Conservation (phyloP, 78 protist species). For the Planoprotostelium fungivorum region DNA sequence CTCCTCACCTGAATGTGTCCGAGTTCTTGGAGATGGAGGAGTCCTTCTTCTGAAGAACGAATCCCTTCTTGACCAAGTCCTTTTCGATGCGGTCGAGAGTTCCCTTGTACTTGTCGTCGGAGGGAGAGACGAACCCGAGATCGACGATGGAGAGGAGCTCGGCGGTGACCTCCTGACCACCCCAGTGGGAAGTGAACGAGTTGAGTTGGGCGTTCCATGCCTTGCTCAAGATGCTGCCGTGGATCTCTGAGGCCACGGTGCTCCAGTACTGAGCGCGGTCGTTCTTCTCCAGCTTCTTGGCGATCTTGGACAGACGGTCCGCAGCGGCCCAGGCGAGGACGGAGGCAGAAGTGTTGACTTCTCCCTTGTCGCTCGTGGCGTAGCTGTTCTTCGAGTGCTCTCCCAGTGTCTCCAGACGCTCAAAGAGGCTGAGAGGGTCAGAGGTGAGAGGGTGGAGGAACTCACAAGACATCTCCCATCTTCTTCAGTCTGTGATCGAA, state of each 20-base stretch:
- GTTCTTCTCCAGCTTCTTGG: conserved; percentile 20
- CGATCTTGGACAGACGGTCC: conserved; percentile 62
- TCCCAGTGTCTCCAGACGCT: conserved; percentile 48
- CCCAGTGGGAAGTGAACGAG: conserved; percentile 18
- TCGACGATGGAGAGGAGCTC: conserved; percentile 33
- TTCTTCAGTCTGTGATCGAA: conserved; percentile 54
- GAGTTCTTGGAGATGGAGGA: conserved; percentile 14
- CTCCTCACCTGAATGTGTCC: conserved; percentile 2
- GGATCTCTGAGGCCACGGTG: conserved; percentile 41
- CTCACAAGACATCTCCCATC: conserved; percentile 49
- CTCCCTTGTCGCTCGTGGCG: conserved; percentile 39
- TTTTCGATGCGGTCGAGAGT: conserved; percentile 35
- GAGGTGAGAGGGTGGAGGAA: background rate
- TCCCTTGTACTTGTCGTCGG: conserved; percentile 20
- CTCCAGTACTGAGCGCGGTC: conserved; percentile 36
- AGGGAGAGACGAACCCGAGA: conserved; percentile 20
- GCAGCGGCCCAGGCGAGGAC: conserved; percentile 66
- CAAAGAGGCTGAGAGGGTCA: conserved; percentile 26
- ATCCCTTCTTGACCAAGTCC: conserved; percentile 9
- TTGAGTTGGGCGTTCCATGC: conserved; percentile 26
- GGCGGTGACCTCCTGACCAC: conserved; percentile 53
- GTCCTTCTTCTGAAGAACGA: conserved; percentile 9
- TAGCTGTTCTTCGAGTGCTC: conserved; percentile 43
- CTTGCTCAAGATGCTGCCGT: conserved; percentile 18
- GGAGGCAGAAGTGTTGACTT: conserved; percentile 33